These are phyloP conservation scores for Colletotrichum tabaci DNA, from an alignment of 2,329 filamentous ascomycete species.

Conservation along the genomic window DNA sequence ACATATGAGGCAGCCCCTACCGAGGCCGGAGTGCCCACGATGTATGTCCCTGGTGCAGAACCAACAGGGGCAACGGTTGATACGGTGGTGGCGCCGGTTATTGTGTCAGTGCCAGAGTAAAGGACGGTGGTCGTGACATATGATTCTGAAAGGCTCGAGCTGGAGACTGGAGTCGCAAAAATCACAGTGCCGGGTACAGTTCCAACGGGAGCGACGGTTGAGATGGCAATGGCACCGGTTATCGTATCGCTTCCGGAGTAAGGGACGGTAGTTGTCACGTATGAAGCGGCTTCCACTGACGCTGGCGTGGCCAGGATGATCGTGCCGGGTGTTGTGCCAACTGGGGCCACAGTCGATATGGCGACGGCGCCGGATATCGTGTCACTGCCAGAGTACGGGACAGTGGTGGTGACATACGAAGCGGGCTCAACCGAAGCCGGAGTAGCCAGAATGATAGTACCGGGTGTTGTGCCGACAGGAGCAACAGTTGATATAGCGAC, in stretches of 20 bases:
- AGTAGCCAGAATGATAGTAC: not conserved
- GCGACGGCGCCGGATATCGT: not conserved
- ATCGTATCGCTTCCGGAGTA: constrained; percentile 13
- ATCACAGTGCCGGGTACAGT: constrained; percentile 6
- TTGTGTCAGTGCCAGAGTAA: not conserved
- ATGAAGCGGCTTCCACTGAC: constrained; percentile 2
- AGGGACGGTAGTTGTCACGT: not conserved
- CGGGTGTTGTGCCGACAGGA: constrained; percentile 9
- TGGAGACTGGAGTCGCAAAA: not conserved
- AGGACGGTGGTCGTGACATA: constrained; percentile 9
- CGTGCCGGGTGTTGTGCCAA: not conserved
- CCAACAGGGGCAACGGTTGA: too few relatives aligned
- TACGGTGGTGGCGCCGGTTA: too few relatives aligned
- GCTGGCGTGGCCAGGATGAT: constrained; percentile 2
- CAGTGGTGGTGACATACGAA: not conserved
- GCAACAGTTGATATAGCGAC: constrained; percentile 4
- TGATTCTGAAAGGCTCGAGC: not conserved
- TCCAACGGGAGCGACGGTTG: constrained; percentile 6
- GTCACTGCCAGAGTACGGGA: constrained; percentile 6
- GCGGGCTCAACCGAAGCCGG: not conserved
- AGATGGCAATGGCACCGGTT: not conserved
- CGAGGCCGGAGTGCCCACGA: too few relatives aligned
- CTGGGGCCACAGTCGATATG: not conserved
- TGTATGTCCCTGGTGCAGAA: too few relatives aligned
- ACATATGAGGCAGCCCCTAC: not conserved